Conservation (phyloP, 164 flowering plant genomes). For the Santalum album region DNA sequence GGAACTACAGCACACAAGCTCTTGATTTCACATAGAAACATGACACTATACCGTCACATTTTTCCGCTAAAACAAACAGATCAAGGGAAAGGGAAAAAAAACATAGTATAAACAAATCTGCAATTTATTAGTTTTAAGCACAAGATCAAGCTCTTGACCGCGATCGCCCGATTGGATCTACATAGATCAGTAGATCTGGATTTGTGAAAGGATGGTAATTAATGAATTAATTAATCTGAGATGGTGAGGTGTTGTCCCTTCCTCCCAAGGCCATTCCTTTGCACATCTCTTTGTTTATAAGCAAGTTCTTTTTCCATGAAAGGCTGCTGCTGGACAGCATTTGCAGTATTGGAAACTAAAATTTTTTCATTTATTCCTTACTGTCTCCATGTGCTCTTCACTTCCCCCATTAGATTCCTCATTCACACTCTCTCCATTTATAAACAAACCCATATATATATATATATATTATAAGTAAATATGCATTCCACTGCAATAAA, state of each 20-base stretch:
- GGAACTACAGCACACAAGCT: not conserved
- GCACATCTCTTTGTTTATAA: slow-evolving; percentile 10
- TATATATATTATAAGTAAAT: not conserved
- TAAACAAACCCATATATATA: slow-evolving; percentile 18
- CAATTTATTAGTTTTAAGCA: too few species aligned
- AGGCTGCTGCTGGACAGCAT: slow-evolving; percentile 27
- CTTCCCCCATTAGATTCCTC: slow-evolving; percentile 13
- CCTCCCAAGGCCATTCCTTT: slow-evolving; percentile 15
- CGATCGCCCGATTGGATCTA: too few species aligned
- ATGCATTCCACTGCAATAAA: slow-evolving; percentile 3
- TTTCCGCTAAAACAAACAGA: not conserved
- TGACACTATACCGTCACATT: not conserved
- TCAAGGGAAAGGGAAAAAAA: not conserved
- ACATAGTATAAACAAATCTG: too few species aligned
- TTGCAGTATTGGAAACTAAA: slow-evolving; percentile 20
- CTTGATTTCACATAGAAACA: not conserved
- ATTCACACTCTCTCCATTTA: slow-evolving; percentile 1
- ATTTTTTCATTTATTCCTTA: slow-evolving; percentile 7
- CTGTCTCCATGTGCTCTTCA: slow-evolving; percentile 36
- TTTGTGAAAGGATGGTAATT: not conserved
- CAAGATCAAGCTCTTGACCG: too few species aligned
- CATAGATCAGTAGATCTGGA: not conserved
- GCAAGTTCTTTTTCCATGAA: slow-evolving; percentile 19
- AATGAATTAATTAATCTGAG: slow-evolving; percentile 1
- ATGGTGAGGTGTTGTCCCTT: slow-evolving; percentile 21